A percentile compares a stretch with the other conserved stretches of the same genome.
phyloP scores from a whole-genome alignment of 2,329 filamentous ascomycete genomes.

The Aspergillus sp. region DNA sequence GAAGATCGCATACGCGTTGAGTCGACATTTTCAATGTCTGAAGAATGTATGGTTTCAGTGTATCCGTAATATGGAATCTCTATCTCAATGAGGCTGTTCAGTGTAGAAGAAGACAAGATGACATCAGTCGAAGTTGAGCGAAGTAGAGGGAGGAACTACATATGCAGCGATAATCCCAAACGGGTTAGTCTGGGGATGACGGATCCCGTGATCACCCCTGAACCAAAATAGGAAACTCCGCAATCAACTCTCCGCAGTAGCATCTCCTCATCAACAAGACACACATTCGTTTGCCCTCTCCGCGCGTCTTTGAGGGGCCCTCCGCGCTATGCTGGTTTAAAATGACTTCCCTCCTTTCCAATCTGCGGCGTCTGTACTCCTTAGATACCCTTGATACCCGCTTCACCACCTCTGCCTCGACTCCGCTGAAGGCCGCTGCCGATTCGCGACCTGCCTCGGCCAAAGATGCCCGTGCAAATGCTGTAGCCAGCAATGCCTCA shows the following conservation, averaged over 20 bases:
- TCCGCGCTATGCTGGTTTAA: conserved; percentile 32
- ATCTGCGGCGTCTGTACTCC: conserved; percentile 58
- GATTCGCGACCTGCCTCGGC: conserved; percentile 47
- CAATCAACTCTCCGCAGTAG: conserved; percentile 2
- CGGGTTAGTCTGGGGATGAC: neutral
- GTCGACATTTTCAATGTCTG: conserved; percentile 4
- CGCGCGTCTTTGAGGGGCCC: conserved; percentile 11
- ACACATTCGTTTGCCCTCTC: conserved; percentile 1
- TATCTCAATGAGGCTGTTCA: too few relatives aligned
- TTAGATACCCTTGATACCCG: conserved; percentile 69
- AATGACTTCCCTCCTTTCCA: conserved; percentile 47
- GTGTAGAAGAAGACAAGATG: too few relatives aligned
- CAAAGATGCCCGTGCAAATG: conserved; percentile 37
- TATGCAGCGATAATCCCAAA: neutral
- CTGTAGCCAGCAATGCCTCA: conserved; percentile 47
- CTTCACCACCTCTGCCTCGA: conserved; percentile 69
- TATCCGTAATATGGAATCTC: too few relatives aligned
- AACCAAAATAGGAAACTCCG: conserved; percentile 12
- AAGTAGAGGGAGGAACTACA: too few relatives aligned
- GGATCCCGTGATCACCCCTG: conserved; percentile 17
- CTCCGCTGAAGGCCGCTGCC: conserved; percentile 61
- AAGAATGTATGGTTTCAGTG: neutral
- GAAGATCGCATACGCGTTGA: conserved; percentile 6
- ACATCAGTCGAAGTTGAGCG: too few relatives aligned
- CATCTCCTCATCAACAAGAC: neutral